Conservation (phyloP, 345 rosid genomes). For the Dovyalis caffra region DNA sequence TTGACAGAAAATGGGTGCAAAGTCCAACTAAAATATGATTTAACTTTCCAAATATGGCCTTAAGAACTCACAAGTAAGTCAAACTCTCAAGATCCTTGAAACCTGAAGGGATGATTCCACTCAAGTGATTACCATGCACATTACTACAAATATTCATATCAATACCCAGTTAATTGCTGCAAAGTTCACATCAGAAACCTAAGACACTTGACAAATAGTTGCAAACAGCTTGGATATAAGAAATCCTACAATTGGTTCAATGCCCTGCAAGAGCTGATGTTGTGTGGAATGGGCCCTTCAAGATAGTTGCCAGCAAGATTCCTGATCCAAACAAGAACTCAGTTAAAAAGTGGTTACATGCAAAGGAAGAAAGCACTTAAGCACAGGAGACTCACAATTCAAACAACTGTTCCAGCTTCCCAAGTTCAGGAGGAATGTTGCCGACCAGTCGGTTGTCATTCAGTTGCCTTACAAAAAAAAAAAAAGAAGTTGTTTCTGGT, state of each 20-base stretch:
- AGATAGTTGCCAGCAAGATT: slow-evolving; percentile 85
- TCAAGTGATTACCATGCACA: slow-evolving; percentile 79
- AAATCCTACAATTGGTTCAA: slow-evolving; percentile 77
- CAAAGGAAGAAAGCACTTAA: neutral
- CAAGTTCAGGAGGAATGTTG: slow-evolving; percentile 86
- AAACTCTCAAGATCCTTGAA: slow-evolving; percentile 74
- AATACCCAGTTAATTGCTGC: neutral
- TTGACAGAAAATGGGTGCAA: neutral
- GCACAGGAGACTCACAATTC: slow-evolving; percentile 57
- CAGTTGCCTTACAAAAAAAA: slow-evolving; percentile 82
- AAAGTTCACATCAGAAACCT: neutral
- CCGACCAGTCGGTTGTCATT: slow-evolving; percentile 71
- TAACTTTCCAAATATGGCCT: neutral
- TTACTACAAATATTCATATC: slow-evolving; percentile 67
- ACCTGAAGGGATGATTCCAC: slow-evolving; percentile 72
- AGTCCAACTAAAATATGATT: neutral
- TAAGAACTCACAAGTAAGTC: slow-evolving; percentile 74
- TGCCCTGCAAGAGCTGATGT: slow-evolving; percentile 84
- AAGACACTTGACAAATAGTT: neutral
- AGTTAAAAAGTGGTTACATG: neutral
- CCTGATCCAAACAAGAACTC: slow-evolving; percentile 31
- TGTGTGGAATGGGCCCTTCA: slow-evolving; percentile 79
- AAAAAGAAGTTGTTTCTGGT: neutral
- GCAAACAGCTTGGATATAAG: neutral
- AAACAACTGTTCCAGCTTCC: slow-evolving; percentile 83